Evolutionary conservation across 148 eudicot species (phyloP), one percentile per base, ranked within the genome.

Genomic region (Rhododendron ferrugineum): DNA sequence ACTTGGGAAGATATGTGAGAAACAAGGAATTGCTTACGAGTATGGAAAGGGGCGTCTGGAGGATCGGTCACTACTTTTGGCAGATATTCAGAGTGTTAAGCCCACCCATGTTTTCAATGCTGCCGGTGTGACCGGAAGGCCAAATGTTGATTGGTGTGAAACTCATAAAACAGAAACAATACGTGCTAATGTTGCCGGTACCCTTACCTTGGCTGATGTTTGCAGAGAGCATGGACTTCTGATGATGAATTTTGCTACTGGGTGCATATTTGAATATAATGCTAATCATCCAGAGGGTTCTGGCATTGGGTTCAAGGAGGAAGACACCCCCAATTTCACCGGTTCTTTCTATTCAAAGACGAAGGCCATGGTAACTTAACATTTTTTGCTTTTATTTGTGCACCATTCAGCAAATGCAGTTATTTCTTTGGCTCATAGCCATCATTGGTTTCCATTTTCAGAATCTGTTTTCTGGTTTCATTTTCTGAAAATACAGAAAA

Each of bases 51-150:
- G 95, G 14, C 94, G 95, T 70, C 77, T 92, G 82, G 93, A 94
- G 85, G 87, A 94, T 73, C 84, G 95, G 78, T 52, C 90, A 47
- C 88, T 87, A 36, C 85, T 94, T 70, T 23, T 91, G 46, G 89
- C 91, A 42, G 96, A 94, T 86, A 88, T 94, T 40, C 93, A 88
- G 84, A 89, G 68, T 78, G 84, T 91, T 84, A 91, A 91, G 85
- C 97, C 95, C n/a, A 94, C 95, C 6, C 97, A 94, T 72, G 91
- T 94, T 64, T 91, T 94, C 83, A 94, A 94, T 92, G 97, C 95
- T 87, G 97, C 93, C 68, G 94, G 97, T 81, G 91, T 93, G 11
- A 92, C 92, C 0, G 95, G 95, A 26, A 87, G 94, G 54, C 94
- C 96, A 23, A 94, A 94, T 88, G 96, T 92, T 78, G 96, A 94